phyloP scores from a whole-genome alignment of 352 stramenopile genomes.

The Globisporangium nodosum region DNA sequence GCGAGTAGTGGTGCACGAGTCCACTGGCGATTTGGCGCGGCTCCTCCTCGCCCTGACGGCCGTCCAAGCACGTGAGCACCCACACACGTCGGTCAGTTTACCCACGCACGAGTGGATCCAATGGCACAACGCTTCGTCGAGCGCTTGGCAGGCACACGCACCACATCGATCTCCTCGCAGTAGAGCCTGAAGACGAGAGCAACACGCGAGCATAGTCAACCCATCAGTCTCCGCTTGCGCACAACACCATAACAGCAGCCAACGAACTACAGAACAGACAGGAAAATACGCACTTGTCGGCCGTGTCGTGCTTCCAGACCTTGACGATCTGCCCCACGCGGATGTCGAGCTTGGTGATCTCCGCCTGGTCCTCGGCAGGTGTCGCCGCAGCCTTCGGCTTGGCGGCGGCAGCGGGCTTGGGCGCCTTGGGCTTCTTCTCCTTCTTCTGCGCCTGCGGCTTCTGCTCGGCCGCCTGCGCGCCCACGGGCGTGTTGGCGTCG shows the following conservation, averaged over 20 bases:
- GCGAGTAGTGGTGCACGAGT: constrained; percentile 82
- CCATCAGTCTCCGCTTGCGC: neutral
- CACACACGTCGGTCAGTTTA: neutral
- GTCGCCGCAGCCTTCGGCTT: constrained; percentile 17
- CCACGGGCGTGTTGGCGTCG: constrained; percentile 52
- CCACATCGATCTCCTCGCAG: constrained; percentile 90
- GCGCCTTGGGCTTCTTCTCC: constrained; percentile 45
- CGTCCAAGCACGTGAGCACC: neutral
- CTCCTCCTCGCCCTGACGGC: constrained; percentile 54
- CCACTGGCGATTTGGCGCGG: constrained; percentile 84
- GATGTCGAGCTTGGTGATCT: constrained; percentile 92
- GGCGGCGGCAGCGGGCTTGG: constrained; percentile 36
- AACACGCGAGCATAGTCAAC: neutral
- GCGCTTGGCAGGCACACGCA: constrained; percentile 6
- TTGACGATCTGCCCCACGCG: constrained; percentile 90
- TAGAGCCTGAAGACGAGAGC: constrained; percentile 44
- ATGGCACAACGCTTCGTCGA: neutral
- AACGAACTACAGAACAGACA: constrained; percentile 2
- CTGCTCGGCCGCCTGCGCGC: constrained; percentile 13
- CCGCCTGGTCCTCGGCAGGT: constrained; percentile 47
- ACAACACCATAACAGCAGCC: neutral
- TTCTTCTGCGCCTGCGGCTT: constrained; percentile 23
- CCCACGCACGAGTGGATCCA: neutral
- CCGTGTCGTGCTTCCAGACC: constrained; percentile 89
- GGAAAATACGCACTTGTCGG: constrained; percentile 60